These are phyloP conservation scores for Eimeria maxima DNA, from an alignment of 169 alveolate species.

Conservation along the genomic window DNA sequence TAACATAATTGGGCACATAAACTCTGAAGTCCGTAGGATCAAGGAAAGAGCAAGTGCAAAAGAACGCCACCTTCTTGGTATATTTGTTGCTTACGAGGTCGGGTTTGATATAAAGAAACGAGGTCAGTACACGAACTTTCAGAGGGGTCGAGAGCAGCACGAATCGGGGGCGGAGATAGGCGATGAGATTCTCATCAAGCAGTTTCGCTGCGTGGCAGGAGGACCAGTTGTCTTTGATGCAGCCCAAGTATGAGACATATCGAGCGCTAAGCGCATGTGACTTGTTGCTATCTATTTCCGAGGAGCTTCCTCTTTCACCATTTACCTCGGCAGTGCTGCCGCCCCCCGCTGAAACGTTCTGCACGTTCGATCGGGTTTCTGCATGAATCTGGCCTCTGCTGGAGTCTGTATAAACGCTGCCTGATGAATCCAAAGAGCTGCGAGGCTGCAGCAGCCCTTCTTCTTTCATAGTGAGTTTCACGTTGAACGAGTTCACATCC, in stretches of 20 bases:
- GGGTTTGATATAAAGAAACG: constrained; percentile 89
- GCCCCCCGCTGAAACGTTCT: background rate
- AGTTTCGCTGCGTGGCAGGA: constrained; percentile 92
- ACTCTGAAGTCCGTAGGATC: no score
- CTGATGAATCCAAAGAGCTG: constrained; percentile 30
- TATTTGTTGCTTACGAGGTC: constrained; percentile 84
- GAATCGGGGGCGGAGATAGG: constrained; percentile 90
- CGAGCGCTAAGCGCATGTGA: constrained; percentile 59
- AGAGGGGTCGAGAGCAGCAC: constrained; percentile 91
- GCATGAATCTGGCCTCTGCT: background rate
- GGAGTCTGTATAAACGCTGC: background rate
- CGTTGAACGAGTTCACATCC: background rate
- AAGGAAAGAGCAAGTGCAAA: no score
- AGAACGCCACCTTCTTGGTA: background rate
- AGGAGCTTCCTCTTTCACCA: background rate
- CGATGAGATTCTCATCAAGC: constrained; percentile 87
- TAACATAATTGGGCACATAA: no score
- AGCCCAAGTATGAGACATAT: constrained; percentile 83
- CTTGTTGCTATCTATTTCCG: constrained; percentile 9
- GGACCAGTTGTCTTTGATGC: constrained; percentile 91
- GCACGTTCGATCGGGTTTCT: background rate
- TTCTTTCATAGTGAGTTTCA: constrained; percentile 33
- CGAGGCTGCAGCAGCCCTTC: constrained; percentile 14
- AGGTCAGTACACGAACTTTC: constrained; percentile 90
- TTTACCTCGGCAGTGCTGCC: background rate